Base-by-base conservation (phyloP, 306 rosid species). In the Styphnolobium japonicum region DNA sequence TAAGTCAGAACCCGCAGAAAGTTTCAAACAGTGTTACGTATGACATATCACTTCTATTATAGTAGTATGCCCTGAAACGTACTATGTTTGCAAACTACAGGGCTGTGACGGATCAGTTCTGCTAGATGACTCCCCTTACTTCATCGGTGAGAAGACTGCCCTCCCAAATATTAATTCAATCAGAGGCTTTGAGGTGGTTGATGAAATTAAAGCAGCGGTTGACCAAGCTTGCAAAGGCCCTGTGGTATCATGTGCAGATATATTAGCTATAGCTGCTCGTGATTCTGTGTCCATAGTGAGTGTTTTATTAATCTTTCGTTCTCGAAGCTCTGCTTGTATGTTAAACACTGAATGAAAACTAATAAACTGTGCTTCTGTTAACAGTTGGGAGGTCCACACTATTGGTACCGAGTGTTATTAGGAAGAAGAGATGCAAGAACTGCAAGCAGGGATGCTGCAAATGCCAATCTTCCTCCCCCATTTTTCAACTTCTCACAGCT, bases 371-470 rank as follows among this genome's bases (percentile, higher is more conserved):
- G 15, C 7, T 25, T 4, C 6, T 34, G 9, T 60, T 5, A 33
- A 40, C 25, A 86, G 89, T 29, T 86, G 77, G 90, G 89, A 18
- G 85, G 90, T n/a, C n/a, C 34, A 36, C 5, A 52, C 52, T 62
- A 70, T 71, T 82, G 86, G 82, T 86, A 86, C 76, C 0, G 34
- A 56, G 91, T 88, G 22, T 52, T 46, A 36, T 11, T 88, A 9
- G 91, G 91, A 2, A 78, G 91, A 83, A 85, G 75, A 61, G 91
- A 88, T 75, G 76, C 87, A 75, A 83, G 66, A 74, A 34, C 8
- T 8, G 89, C 91, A 69, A 85, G 82, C 67, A 46, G n/a, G 29
- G 77, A 61, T 16, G 89, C 75, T 3, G 86, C 91, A 42, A 83
- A 83, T 61, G 0, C 0, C 21, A 83, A 75, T 16, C 84, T 88